Base-by-base conservation (phyloP, 331 rosid genomes). In the Rosa hybrid region DNA sequence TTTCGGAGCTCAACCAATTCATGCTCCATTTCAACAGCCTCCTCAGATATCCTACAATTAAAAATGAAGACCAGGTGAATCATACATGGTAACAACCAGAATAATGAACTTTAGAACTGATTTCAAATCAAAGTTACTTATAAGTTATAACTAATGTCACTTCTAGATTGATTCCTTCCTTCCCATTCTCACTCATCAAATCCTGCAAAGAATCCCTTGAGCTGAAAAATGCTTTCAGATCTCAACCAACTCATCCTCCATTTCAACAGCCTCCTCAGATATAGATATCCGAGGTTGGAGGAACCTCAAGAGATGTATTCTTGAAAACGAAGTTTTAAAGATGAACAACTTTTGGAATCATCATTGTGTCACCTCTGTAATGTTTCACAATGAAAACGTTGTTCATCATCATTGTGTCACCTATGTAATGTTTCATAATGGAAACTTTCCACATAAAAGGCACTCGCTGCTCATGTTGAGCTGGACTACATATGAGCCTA, bases 11-110 rank as follows among this genome's bases (percentile, higher is more conserved):
- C 99, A 80, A 89, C 86, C 85, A 93, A 83, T 78, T 93, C 97
- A 86, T 93, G 98, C 74, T 96, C 89, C 86, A 92, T 94, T 87
- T 96, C 97, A 80, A 89, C 94, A 23, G 98, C 96, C 88, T 96
- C 99, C 82, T 93, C 99, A 85, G 97, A 91, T 85, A 96, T 91
- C 91, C 99, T 96, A 80, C 77, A 89, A 64, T 70, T 76, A 67
- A 45, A 72, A 72, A 77, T 25, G 57, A 71, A 69, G 44, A 83
- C 72, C 48, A 72, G 45, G 69, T 57, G 67, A 68, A 21, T 8
- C 63, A 77, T 65, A 57, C 60, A 42, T 60, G 23, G 46, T 69
- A 18, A 76, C 5, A 5, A 64, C 59, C 12, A 34, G 45, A 46
- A 18, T 6, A 64, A 20, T n/a, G 7, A 48, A 49, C 50, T 49